Evolutionary conservation across 2,329 filamentous ascomycete genomes (phyloP).

Genomic region (Boeremia exigua): DNA sequence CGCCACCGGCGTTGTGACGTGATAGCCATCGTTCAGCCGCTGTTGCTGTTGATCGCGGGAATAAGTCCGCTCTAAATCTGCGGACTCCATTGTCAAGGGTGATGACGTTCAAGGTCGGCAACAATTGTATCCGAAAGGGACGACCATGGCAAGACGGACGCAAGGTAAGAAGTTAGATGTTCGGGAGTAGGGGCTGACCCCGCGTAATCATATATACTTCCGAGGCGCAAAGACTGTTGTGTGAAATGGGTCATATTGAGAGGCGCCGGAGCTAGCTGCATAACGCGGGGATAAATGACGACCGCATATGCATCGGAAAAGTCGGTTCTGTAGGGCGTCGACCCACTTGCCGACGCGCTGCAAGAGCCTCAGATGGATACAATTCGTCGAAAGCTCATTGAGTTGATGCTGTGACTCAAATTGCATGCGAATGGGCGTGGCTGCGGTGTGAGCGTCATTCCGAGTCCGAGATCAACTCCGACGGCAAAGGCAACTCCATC

Average conservation of each 20-base stretch:
- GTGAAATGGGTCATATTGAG: slow-evolving; percentile 15
- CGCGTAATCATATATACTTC: slow-evolving; percentile 18
- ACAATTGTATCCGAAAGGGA: not conserved
- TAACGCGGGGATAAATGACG: slow-evolving; percentile 22
- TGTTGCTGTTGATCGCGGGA: slow-evolving; percentile 45
- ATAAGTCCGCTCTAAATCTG: slow-evolving; percentile 43
- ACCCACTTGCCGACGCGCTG: slow-evolving; percentile 12
- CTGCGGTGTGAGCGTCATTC: slow-evolving; percentile 2
- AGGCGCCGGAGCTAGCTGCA: slow-evolving; percentile 16
- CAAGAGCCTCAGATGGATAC: slow-evolving; percentile 8
- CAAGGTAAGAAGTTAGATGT: not conserved
- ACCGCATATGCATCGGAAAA: slow-evolving; percentile 9
- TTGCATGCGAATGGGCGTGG: not conserved
- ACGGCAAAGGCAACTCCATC: slow-evolving; percentile 1
- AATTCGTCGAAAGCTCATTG: slow-evolving; percentile 2
- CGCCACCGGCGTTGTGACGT: slow-evolving; percentile 34
- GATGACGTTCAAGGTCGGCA: slow-evolving; percentile 17
- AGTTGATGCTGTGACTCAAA: slow-evolving; percentile 10
- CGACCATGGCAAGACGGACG: slow-evolving; percentile 1
- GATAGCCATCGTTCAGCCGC: slow-evolving; percentile 32
- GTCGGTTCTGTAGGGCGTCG: slow-evolving; percentile 12
- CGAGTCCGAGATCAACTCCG: slow-evolving; percentile 17
- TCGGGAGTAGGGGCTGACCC: slow-evolving; percentile 8
- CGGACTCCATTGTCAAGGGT: slow-evolving; percentile 27
- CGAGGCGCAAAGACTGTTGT: slow-evolving; percentile 16